Base-by-base conservation (phyloP, 2,329 filamentous ascomycete species). In the Karstenula rhodostoma region DNA sequence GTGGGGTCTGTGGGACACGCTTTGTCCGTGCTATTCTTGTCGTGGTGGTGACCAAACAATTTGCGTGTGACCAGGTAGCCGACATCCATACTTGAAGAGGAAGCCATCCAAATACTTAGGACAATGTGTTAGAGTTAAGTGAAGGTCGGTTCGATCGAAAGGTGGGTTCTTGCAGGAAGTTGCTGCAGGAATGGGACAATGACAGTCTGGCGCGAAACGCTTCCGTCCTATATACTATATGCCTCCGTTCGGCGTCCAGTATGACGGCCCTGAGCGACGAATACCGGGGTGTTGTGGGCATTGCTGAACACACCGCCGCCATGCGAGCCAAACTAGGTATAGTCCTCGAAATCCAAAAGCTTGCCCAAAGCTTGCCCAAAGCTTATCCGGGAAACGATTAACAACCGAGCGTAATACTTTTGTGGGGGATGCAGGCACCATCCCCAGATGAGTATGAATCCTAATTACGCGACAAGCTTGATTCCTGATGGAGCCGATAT, bases 1-100 rank as follows among this genome's bases (percentile, higher is more conserved):
- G 25, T 50, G 19, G 61, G 40, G 42, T 61, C 61, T 27, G 47
- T 22, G 2, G 64, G 66, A 43, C 66, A 68, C 15, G 25, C 35
- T 12, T 47, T 13, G 33, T 56, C 43, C 17, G 49, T 42, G 33
- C 57, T 35, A 19, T 57, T 40, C 7, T 40, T 49, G 50, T 54
- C 19, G 43, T 55, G 17, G 42, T 61, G 42, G 25, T 58, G 42
- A 37, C 48, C 19, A 35, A 52, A 54, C 19, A 62, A 51, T 35
- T 56, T 58, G 19, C 64, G 58, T 23, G 57, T 27, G 19, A 63
- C 23, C n/a, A 65, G 62, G n/a, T 42, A 37, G 22, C 35, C 48
- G 12, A 50, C 19, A 33, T 51, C 33, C 52, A 62, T 65, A 42
- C 19, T 27, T 48, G 27, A 37, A 13, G 40, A 32, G 17, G n/a